A percentile compares a stretch with the other conserved stretches of the same genome.
These are phyloP conservation scores for Penicillium odoratum DNA, from an alignment of 495 filamentous ascomycete genomes.

Conservation along the genomic window DNA sequence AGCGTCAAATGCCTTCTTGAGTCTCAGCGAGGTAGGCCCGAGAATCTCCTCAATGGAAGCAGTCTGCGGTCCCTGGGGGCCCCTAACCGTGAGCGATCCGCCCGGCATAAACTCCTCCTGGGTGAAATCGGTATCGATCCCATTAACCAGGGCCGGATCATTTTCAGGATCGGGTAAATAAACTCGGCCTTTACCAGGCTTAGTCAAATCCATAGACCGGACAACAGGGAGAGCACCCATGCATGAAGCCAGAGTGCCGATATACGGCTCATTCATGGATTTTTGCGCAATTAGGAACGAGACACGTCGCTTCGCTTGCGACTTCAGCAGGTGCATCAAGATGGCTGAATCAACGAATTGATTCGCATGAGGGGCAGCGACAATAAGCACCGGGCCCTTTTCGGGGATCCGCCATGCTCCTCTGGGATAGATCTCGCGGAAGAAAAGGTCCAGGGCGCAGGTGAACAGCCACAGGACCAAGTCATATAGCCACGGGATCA, in stretches of 20 bases:
- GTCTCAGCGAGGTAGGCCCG: slow-evolving; percentile 71
- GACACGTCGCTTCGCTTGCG: slow-evolving; percentile 80
- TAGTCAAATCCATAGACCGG: slow-evolving; percentile 84
- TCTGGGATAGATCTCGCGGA: slow-evolving; percentile 92
- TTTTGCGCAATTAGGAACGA: slow-evolving; percentile 91
- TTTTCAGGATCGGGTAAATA: slow-evolving; percentile 86
- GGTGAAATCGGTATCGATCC: slow-evolving; percentile 79
- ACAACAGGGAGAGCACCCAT: slow-evolving; percentile 87
- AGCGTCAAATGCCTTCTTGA: slow-evolving; percentile 82
- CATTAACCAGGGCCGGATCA: slow-evolving; percentile 76
- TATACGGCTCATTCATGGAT: slow-evolving; percentile 81
- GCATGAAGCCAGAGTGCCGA: slow-evolving; percentile 74
- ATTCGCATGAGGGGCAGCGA: slow-evolving; percentile 96
- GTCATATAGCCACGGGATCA: slow-evolving; percentile 77
- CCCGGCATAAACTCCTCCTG: slow-evolving; percentile 67
- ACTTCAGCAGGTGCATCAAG: slow-evolving; percentile 80
- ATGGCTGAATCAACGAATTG: slow-evolving; percentile 96
- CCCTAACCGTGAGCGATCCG: slow-evolving; percentile 81
- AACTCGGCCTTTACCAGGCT: slow-evolving; percentile 72
- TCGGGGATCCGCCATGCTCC: slow-evolving; percentile 88
- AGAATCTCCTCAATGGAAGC: slow-evolving; percentile 75
- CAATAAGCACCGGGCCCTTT: slow-evolving; percentile 84
- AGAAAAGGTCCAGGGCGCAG: slow-evolving; percentile 86
- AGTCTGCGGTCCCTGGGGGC: slow-evolving; percentile 72
- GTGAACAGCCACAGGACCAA: slow-evolving; percentile 78